A percentile compares a stretch with the other conserved stretches of the same genome.
Conservation (phyloP, 169 alveolate species). For the Plasmodium coatneyi region DNA sequence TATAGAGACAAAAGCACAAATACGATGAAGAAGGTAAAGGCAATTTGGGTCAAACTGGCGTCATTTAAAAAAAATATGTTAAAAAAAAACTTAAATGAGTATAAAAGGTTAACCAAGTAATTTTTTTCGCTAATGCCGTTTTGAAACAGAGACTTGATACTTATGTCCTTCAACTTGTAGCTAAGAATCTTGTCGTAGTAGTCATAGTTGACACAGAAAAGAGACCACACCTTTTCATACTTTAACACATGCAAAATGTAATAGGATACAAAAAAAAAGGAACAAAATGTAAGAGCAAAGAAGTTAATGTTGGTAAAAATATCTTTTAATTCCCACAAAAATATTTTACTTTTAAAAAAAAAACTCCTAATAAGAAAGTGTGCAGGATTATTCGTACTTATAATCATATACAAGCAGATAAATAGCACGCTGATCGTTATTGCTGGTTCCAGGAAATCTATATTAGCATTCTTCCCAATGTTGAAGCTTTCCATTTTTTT, state of each 20-base stretch:
- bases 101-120: slow-evolving; percentile 45
- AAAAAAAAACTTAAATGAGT: slow-evolving; percentile 53
- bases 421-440: slow-evolving; percentile 57
- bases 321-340: slow-evolving; percentile 52
- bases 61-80: slow-evolving; percentile 62
- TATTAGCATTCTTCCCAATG: neutral
- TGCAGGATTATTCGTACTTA: slow-evolving; percentile 48
- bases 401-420: slow-evolving; percentile 57
- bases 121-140: slow-evolving; percentile 53
- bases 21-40: slow-evolving; percentile 22
- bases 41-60: slow-evolving; percentile 12
- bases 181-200: slow-evolving; percentile 40
- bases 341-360: slow-evolving; percentile 31
- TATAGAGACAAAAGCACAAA: slow-evolving; percentile 35
- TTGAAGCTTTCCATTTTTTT: slow-evolving; percentile 33
- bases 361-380: slow-evolving; percentile 22
- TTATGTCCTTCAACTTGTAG: slow-evolving; percentile 23
- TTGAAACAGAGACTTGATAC: slow-evolving; percentile 13
- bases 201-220: slow-evolving; percentile 56
- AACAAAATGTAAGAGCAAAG: slow-evolving; percentile 55
- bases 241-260: slow-evolving; percentile 33
- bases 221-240: slow-evolving; percentile 13
- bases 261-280: slow-evolving; percentile 60
- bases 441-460: slow-evolving; percentile 43
- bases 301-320: slow-evolving; percentile 56